Base-by-base conservation (phyloP, 768 basidiomycete genomes). In the Auricularia sp. region DNA sequence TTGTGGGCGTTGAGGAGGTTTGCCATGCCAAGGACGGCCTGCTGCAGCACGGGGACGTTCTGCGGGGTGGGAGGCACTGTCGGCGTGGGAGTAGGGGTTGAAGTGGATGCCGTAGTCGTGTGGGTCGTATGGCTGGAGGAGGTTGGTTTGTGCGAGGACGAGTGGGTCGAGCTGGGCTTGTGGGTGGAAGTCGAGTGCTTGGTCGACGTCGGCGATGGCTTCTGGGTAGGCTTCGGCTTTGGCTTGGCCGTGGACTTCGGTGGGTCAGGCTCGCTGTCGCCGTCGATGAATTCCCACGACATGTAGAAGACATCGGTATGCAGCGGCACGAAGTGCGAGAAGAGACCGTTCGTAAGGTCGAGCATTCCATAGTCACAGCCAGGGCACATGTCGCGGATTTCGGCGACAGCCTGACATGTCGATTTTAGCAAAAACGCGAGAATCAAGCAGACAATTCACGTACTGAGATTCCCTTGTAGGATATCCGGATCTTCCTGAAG, bases 281-380 rank as follows among this genome's bases (percentile, higher is more conserved):
- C 82, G 64, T 76, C 56, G 29, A 59, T 35, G 56, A 59, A 87
- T 66, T 72, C 78, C 90, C 90, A 92, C 7, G 71, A 68, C 61
- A 85, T 87, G 66, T 80, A 80, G 61, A 91, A 69, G 5, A 87
- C 81, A 53, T 89, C 90, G 1, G 51, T 71, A 47, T 69, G 69
- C 58, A 77, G 68, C 21, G 69, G 10, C 3, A 80, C 83, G 70
- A 92, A 89, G 78, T 76, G 82, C 35, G 74, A 64, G 75, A 93
- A 92, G 61, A 92, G 79, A 62, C 85, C 84, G 12, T 74, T 70
- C 34, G 85, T 85, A 62, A 91, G 76, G 75, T 93, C 91, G 36
- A 91, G 80, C 53, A 83, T 88, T 33, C 79, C 81, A 39, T 72
- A 80, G 29, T 83, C 83, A 71, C 90, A 92, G 29, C 80, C 82